Evolutionary conservation across 1,139 yeast genomes (phyloP).

Genomic region (Blastobotrys ciferrii): DNA sequence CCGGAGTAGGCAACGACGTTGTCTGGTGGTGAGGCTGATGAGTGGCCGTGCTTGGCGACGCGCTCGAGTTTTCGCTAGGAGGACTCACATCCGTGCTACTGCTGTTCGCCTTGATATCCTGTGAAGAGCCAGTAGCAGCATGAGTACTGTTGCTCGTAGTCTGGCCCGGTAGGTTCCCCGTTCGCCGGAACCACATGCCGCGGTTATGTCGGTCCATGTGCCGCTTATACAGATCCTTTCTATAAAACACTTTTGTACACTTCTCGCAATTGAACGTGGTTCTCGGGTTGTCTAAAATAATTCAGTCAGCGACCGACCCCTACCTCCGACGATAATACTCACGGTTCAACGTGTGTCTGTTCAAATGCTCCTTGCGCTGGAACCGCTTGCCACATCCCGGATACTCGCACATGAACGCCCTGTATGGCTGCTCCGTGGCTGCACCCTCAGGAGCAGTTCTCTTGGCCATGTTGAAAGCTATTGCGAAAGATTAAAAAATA

Average conservation of each 20-base stretch:
- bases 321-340: constrained; percentile 13
- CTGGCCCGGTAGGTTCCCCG: constrained; percentile 15
- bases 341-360: constrained; percentile 24
- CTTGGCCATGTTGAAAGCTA: not conserved
- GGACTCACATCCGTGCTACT: not conserved
- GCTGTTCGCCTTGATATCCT: not conserved
- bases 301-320: constrained; percentile 8
- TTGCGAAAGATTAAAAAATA: not conserved
- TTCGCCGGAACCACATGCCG: constrained; percentile 21
- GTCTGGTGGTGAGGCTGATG: not conserved
- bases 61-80: not conserved
- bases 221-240: constrained; percentile 22
- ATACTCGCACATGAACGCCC: constrained; percentile 19
- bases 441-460: not conserved
- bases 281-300: constrained; percentile 19
- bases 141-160: constrained; percentile 6
- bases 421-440: not conserved
- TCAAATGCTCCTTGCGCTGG: constrained; percentile 27
- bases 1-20: constrained; percentile 1
- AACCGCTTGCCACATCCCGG: constrained; percentile 25
- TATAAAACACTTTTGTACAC: constrained; percentile 21
- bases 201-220: constrained; percentile 21
- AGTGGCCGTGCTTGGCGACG: not conserved
- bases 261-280: constrained; percentile 18
- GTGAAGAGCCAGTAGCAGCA: not conserved